Evolutionary conservation across 208 protist genomes (phyloP), one percentile per base, ranked within the genome.

Genomic region (Leishmania martiniquensis): DNA sequence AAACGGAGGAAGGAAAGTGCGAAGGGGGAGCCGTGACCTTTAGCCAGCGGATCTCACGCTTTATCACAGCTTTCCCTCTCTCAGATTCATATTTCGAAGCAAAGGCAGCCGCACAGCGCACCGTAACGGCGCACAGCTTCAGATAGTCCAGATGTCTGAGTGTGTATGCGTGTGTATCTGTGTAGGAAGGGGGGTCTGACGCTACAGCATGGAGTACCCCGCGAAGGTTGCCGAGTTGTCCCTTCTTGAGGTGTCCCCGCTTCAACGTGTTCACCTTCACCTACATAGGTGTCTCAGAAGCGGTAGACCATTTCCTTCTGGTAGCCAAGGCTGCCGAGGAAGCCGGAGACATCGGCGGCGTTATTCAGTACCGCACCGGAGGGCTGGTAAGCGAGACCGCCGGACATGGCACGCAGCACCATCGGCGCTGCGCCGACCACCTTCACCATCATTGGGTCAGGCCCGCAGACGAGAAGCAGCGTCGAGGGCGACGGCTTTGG

Each of bases 391-490:
- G 90, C 90, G 39, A 84, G 69, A 15, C 93, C 93, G 42, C 90
- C 81, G 15, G 90, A 95, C 90, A 94, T 94, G 32, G 89, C 88
- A 49, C 86, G 87, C 67, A 95, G 54, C 68, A 95, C 88, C 66
- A 76, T 71, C 51, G 82, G 80, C 3, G 91, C 78, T 4, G 90
- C 65, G 51, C 95, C 95, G 60, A 86, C 84, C 3, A 98, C 76
- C 63, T 87, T 86, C 54, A 83, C 83, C 90, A 98, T 94, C 92
- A 98, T 96, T 62, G 60, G 80, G 77, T 95, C 91, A 4, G 94
- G 94, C 17, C 96, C 96, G 78, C 94, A 98, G 54, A 98, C 89
- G 55, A 98, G 85, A 51, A 97, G 76, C 20, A 96, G 68, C 66
- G 95, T 97, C 34, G 83, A 82, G 42, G 89, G 79, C 10, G 85